Conservation (phyloP, 2,329 filamentous ascomycete genomes). For the Aaosphaeria pasadenensis region DNA sequence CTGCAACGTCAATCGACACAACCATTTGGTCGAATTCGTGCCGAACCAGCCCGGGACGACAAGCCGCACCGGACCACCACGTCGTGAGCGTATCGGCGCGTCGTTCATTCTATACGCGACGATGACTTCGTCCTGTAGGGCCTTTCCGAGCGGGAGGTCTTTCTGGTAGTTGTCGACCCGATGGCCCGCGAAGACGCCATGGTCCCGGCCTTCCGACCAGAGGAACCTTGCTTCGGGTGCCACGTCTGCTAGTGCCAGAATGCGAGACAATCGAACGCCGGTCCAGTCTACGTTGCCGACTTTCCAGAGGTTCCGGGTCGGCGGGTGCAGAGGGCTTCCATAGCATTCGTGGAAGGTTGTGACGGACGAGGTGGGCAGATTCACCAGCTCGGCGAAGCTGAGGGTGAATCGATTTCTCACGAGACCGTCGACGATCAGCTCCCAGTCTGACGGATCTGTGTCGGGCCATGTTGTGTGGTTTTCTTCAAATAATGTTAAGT, state of each 20-base stretch:
- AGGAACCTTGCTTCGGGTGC: conserved; percentile 13
- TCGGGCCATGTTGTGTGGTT: too few relatives aligned
- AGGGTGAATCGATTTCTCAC: neutral
- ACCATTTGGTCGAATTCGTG: neutral
- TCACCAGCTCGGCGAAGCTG: neutral
- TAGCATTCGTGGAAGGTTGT: neutral
- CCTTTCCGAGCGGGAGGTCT: conserved; percentile 27
- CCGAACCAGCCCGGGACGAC: conserved; percentile 2
- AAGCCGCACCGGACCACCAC: conserved; percentile 28
- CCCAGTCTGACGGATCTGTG: neutral
- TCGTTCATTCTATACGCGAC: conserved; percentile 28
- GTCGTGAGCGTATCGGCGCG: conserved; percentile 11
- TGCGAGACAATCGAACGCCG: conserved; percentile 21
- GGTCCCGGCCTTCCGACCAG: conserved; percentile 29
- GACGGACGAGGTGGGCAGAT: neutral
- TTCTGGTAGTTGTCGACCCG: conserved; percentile 30
- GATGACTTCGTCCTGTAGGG: conserved; percentile 18
- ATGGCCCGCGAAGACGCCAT: conserved; percentile 19
- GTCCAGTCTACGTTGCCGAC: conserved; percentile 37
- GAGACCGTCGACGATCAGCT: neutral
- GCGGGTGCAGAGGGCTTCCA: neutral
- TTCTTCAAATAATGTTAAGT: too few relatives aligned
- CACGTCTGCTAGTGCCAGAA: conserved; percentile 10
- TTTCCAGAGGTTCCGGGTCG: conserved; percentile 14
- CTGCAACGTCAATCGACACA: neutral